A percentile compares a stretch with the other conserved stretches of the same genome.
Evolutionary conservation across 176 grass and related monocot genomes (phyloP).

Genomic region (Aegilops umbellulata): DNA sequence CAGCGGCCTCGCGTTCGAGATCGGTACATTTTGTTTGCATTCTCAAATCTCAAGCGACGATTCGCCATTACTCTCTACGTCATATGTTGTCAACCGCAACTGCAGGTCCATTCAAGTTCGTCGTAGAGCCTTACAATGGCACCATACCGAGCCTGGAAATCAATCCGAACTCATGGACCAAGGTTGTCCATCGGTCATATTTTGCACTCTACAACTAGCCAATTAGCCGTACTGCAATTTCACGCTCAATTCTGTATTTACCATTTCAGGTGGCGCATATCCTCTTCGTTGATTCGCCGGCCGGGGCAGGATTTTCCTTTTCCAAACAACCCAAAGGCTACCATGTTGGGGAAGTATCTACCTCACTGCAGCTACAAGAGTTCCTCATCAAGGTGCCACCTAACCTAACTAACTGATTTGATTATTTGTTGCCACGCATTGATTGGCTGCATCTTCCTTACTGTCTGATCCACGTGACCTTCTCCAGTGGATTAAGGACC

Average conservation of each 20-base stretch:
- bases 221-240: no score
- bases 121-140: conserved; percentile 35
- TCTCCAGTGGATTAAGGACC: conserved; percentile 51
- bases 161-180: conserved; percentile 54
- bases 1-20: conserved; percentile 47
- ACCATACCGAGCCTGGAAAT: conserved; percentile 38
- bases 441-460: not conserved
- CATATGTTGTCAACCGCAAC: not conserved
- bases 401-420: no score
- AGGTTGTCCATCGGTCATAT: conserved; percentile 8
- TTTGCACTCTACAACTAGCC: no score
- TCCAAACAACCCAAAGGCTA: conserved; percentile 47
- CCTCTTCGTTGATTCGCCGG: conserved; percentile 68
- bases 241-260: no score
- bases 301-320: conserved; percentile 70
- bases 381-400: conserved; percentile 49
- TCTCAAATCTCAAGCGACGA: not conserved
- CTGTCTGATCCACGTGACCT: not conserved
- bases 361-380: conserved; percentile 29
- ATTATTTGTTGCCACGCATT: not conserved
- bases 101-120: conserved; percentile 37
- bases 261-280: conserved; percentile 41
- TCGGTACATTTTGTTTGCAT: conserved; percentile 29
- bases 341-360: conserved; percentile 35
- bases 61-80: not conserved